Base-by-base conservation (phyloP, 139 green algal species). In the Picochlorum sp. region DNA sequence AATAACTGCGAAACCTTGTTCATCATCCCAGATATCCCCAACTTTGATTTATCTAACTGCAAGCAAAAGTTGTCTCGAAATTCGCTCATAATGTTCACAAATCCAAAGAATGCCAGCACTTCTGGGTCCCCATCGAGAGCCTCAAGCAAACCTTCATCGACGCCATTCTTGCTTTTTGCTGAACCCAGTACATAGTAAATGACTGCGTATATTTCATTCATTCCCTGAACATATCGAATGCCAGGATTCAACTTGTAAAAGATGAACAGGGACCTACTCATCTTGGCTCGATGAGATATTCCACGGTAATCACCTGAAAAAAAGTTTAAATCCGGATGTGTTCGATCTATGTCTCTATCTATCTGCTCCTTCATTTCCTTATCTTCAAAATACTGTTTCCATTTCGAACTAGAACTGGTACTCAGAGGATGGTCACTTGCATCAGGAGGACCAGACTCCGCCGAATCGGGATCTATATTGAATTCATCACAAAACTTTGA, bases 241-340 rank as follows among this genome's bases (percentile, higher is more conserved):
- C 92, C 92, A 1, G 92, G 91, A 78, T 98, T 98, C 44, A 98
- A 84, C 76, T 98, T 98, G 45, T 92, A 91, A 68, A 87, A 98
- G 21, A 98, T 77, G 67, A 97, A 96, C n/a, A 98, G 79, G 14
- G 78, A 80, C 4, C 91, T 79, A 47, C 78, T 77, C 77, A 97
- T 86, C 18, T 57, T 34, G 20, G 64, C 44, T 15, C 78, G 23
- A 51, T 83, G 80, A 21, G 4, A 45, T 11, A 47, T 63, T 4
- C 71, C 66, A 2, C 44, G 13, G 6, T 79, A 60, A 13, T n/a
- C 26, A 6, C 86, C 83, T 31, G 84, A 92, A 78, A 98, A 98
- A 69, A 97, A 98, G 75, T 91, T 81, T 76, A 97, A 86, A 73
- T 96, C 87, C 2, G 92, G 92, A 67, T 98, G 92, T 8, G 92